Evolutionary conservation across 176 grass and related monocot species (phyloP).

Genomic region (Puccinellia tenuiflora): DNA sequence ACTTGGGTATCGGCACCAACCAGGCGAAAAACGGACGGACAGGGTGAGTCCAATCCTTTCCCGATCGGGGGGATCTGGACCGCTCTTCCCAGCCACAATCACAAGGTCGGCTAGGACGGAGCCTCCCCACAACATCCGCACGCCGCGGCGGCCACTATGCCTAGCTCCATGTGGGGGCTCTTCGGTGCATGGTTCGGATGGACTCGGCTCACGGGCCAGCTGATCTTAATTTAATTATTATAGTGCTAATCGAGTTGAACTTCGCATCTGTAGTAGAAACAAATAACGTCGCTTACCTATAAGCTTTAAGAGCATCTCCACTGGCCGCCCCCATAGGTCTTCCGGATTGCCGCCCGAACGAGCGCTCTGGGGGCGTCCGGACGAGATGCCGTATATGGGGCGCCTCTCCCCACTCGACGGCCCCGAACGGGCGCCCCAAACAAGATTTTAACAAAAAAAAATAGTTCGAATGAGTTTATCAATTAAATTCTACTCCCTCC

Average conservation of each 20-base stretch:
- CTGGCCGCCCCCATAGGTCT: no score
- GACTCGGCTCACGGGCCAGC: neutral
- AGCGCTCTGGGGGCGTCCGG: no score
- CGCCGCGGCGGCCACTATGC: neutral
- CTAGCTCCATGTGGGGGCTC: neutral
- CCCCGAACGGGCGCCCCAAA: no score
- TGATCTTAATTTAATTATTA: neutral
- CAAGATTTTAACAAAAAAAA: no score
- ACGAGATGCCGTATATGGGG: no score
- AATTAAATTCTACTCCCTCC: no score
- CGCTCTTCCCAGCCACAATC: constrained; percentile 10
- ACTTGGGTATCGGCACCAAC: neutral
- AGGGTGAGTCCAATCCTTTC: neutral
- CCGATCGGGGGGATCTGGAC: neutral
- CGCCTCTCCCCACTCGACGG: no score
- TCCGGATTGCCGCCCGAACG: no score
- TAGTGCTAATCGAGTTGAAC: neutral
- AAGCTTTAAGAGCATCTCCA: no score
- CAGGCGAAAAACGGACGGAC: constrained; percentile 19
- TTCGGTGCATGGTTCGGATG: neutral
- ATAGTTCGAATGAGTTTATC: no score
- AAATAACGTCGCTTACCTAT: neutral
- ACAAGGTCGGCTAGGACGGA: neutral
- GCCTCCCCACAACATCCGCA: neutral
- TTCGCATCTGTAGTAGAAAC: neutral